Percentiles rank a stretch among this genome's conserved stretches.
phyloP scores from a whole-genome alignment of 176 grass and related monocot species.

The Bothriochloa decipiens region DNA sequence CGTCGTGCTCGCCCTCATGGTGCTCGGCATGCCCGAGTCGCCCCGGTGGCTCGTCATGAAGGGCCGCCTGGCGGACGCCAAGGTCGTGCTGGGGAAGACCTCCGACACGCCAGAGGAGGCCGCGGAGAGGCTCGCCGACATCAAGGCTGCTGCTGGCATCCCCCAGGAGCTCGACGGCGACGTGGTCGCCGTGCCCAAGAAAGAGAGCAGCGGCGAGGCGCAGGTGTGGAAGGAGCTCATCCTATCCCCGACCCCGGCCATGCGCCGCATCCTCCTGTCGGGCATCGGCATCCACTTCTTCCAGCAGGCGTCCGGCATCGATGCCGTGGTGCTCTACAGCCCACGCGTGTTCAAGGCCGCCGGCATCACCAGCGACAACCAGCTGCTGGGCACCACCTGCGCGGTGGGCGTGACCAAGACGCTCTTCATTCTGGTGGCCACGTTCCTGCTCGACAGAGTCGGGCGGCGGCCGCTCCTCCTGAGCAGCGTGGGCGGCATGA shows the following conservation, averaged over 20 bases:
- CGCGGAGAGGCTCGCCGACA: slow-evolving; percentile 61
- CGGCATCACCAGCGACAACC: slow-evolving; percentile 46
- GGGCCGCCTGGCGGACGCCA: slow-evolving; percentile 71
- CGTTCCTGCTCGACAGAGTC: slow-evolving; percentile 68
- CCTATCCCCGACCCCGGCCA: slow-evolving; percentile 46
- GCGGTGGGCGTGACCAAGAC: slow-evolving; percentile 83
- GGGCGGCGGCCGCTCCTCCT: slow-evolving; percentile 79
- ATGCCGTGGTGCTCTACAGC: slow-evolving; percentile 87
- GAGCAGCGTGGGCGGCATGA: slow-evolving; percentile 60
- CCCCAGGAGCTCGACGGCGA: slow-evolving; percentile 57
- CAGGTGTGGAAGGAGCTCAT: slow-evolving; percentile 78
- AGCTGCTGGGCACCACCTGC: slow-evolving; percentile 65
- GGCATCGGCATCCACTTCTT: slow-evolving; percentile 78
- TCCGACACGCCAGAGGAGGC: slow-evolving; percentile 68
- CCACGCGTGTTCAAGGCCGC: slow-evolving; percentile 69
- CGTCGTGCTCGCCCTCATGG: slow-evolving; percentile 62
- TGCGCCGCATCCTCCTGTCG: slow-evolving; percentile 62
- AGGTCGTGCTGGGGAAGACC: slow-evolving; percentile 60
- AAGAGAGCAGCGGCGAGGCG: slow-evolving; percentile 32
- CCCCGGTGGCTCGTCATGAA: slow-evolving; percentile 85
- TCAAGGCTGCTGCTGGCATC: slow-evolving; percentile 74
- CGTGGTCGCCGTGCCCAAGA: slow-evolving; percentile 55
- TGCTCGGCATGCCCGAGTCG: slow-evolving; percentile 81
- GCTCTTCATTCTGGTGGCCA: slow-evolving; percentile 80
- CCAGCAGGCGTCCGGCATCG: slow-evolving; percentile 89